phyloP scores from a whole-genome alignment of 345 rosid genomes.

The Sonneratia alba region DNA sequence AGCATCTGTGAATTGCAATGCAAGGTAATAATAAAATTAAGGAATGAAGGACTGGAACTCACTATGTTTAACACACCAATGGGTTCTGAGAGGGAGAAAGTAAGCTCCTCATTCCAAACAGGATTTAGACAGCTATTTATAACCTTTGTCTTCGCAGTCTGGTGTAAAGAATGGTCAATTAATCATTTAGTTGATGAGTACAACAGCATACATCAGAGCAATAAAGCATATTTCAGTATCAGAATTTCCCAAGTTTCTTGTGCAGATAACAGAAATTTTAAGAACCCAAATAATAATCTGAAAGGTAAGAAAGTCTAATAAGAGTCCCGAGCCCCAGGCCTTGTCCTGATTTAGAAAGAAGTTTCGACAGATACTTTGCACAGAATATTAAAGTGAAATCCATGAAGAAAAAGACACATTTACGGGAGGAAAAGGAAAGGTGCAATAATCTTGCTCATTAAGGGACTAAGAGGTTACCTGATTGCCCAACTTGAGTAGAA shows the following conservation, averaged over 20 bases:
- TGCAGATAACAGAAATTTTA: neutral
- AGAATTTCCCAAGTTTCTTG: neutral
- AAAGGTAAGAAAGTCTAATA: neutral
- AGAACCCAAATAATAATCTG: neutral
- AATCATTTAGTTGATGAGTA: neutral
- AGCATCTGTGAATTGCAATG: neutral
- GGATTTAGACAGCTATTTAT: constrained; percentile 91
- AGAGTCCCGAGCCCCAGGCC: neutral
- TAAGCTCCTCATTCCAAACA: constrained; percentile 88
- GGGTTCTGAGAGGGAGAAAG: constrained; percentile 64
- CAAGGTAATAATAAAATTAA: neutral
- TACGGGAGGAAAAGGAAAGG: neutral
- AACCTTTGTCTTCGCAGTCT: constrained; percentile 89
- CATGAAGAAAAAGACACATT: neutral
- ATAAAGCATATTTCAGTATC: neutral
- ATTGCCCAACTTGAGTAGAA: constrained; percentile 67
- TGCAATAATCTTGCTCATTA: neutral
- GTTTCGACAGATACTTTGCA: neutral
- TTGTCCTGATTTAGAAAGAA: neutral
- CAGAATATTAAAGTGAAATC: neutral
- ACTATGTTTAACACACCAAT: constrained; percentile 55
- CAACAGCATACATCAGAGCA: neutral
- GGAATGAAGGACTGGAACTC: constrained; percentile 6
- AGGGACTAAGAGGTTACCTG: constrained; percentile 37
- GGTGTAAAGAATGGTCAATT: constrained; percentile 8